Base-by-base conservation (phyloP, 495 filamentous ascomycete genomes). In the Penicillium canescens region DNA sequence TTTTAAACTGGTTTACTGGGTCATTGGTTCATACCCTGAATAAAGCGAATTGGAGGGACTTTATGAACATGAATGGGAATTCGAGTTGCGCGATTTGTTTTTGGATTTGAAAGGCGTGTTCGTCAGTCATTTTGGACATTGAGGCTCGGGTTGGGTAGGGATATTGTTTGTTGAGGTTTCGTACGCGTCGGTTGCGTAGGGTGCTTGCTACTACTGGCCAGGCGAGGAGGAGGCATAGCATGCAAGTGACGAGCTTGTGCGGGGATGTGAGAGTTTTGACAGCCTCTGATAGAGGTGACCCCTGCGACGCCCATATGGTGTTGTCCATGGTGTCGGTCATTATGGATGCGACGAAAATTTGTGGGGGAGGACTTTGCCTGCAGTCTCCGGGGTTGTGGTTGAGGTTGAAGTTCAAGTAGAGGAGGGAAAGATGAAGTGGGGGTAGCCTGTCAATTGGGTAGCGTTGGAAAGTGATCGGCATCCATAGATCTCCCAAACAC, bases 11-110 rank as follows among this genome's bases (percentile, higher is more conserved):
- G 2, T 8, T 5, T 20, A 3, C 10, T 21, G 39, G n/a, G 5
- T 21, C 11, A 24, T 8, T 2, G 35, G 46, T 14, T 35, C 53
- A 6, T 49, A 84, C 80, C 65, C 79, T 79, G 66, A 88, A 88
- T 3, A 90, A 68, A 0, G 82, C 86, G 63, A 88, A 88, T 50
- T 87, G 78, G 35, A 89, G 62, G 3, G 78, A 55, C 45, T 83
- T 80, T 35, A 78, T 67, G 44, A 75, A 80, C 4, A 80, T 72
- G 23, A 79, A 77, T 0, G 86, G 85, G 48, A 86, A 84, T 59
- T 88, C 84, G 23, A 78, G 70, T 42, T 78, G 57, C 2, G 66
- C 57, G 6, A 86, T 28, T 10, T 63, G 59, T 36, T 72, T 64
- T 23, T 85, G 77, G 50, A 88, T 85, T 24, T 73, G 57, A 52